Evolutionary conservation across 208 protist genomes (phyloP), one percentile per base, ranked within the genome.

Genomic region (Leishmania guyanensis): DNA sequence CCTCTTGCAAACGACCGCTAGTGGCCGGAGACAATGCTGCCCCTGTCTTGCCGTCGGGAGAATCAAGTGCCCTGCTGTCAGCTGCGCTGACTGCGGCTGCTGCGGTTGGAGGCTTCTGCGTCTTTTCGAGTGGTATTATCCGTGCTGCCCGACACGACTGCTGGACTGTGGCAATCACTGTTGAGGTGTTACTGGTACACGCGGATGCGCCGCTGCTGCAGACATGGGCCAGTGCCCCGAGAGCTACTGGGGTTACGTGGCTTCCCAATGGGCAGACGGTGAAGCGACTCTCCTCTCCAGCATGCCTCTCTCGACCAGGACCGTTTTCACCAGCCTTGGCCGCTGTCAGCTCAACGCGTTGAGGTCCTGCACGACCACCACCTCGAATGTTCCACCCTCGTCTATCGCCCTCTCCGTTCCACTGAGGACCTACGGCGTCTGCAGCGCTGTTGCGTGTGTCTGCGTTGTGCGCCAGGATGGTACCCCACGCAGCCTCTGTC

Each of bases 401-500:
- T 16, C 14, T n/a, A 53, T 22, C 26, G 17, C 2, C 68, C 26
- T 0, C 36, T 46, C 48, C 62, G 14, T 29, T 14, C 12, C 54
- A 66, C 20, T 62, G 60, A 48, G 3, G 29, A 5, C 20, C 50
- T 65, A 60, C 71, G 10, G 9, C n/a, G 9, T 17, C n/a, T 33
- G 50, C 71, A 60, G 71, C 26, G 16, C 71, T 10, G n/a, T 58
- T 50, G 29, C 58, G 75, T 8, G 54, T 5, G 46, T 22, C 5
- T 0, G 46, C 81, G 68, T 80, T 84, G 54, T 74, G 46, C 3
- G 29, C 83, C 22, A 50, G 54, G n/a, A 75, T 50, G 16, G 22
- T 53, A 33, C 81, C 80, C 84, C 84, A 88, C 26, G 78, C 60
- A 8, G n/a, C 48, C 39, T 82, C 80, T 33, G 53, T 33, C 29